Conservation (phyloP, 441 rosid species). For the Arabidopsis lyrata region DNA sequence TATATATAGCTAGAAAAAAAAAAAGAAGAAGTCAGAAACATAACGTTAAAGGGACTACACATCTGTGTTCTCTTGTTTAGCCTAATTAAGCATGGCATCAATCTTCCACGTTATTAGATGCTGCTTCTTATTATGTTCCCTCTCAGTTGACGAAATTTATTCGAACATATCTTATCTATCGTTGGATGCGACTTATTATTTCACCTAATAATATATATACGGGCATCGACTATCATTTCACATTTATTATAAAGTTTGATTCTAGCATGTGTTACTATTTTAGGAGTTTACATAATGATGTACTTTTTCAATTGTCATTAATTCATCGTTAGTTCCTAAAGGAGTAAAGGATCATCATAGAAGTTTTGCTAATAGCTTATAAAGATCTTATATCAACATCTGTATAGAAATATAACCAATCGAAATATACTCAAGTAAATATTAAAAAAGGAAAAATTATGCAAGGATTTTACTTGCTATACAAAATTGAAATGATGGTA, state of each 20-base stretch:
- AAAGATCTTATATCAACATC: neutral
- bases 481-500: neutral
- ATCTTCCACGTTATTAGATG: slow-evolving; percentile 27
- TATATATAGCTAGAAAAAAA: neutral
- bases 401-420: neutral
- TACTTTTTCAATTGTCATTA: neutral
- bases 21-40: neutral
- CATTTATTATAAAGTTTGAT: slow-evolving; percentile 13
- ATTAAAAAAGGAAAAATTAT: neutral
- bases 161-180: slow-evolving; percentile 31
- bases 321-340: neutral
- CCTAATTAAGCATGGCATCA: slow-evolving; percentile 24
- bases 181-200: slow-evolving; percentile 31
- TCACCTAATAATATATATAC: neutral
- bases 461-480: neutral
- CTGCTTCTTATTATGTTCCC: slow-evolving; percentile 18
- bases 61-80: slow-evolving; percentile 30
- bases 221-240: neutral
- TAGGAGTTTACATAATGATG: neutral
- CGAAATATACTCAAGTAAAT: neutral
- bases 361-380: neutral
- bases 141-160: slow-evolving; percentile 24
- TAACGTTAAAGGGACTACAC: slow-evolving; percentile 12
- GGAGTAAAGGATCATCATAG: neutral
- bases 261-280: slow-evolving; percentile 25